Evolutionary conservation across 2,329 filamentous ascomycete genomes (phyloP), one percentile per base, ranked within the genome.

Genomic region (Ascochyta lentis): DNA sequence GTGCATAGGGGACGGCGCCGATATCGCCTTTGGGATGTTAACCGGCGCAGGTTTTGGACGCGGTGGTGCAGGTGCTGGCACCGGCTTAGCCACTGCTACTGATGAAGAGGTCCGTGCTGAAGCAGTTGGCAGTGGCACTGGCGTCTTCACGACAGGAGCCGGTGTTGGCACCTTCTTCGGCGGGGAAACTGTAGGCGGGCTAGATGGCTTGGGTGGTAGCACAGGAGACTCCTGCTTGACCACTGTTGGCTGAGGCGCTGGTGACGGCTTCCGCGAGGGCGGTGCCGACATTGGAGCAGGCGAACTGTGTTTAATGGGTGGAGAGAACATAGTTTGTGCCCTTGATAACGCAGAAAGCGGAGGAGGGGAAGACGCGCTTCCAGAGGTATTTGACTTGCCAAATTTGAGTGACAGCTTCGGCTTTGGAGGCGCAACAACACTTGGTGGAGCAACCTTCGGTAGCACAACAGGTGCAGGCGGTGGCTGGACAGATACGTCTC

Each of bases 341-440:
- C 60, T 58, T 9, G 56, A 38, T 23, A 48, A 13, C 3, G 43
- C 49, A 5, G 59, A 51, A 31, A 54, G 29, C 6, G 12, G 40
- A 26, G 61, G 48, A n/a, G 66, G 60, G 51, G 66, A 65, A 22
- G 59, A 56, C 13, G 54, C 56, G 37, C 50, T 51, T 33, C 34
- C 44, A 16, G 54, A 48, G 13, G 29, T 43, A 39, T 43, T 57
- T 15, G 55, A 41, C 39, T 47, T 60, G 24, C 62, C 59, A 45
- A 66, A 65, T 55, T 69, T 69, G 29, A 69, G 62, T 6, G 65
- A 67, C 35, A 69, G 15, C 48, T 65, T 68, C 6, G 59, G 51
- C 35, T 61, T 61, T 23, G 53, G 44, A 4, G 57, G 54, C 15
- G 54, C 48, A 33, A 24, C 5, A 23, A 43, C 26, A 6, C 13